Percentiles rank a stretch among this genome's conserved stretches.
Evolutionary conservation across 495 filamentous ascomycete genomes (phyloP).

Genomic region (Trichoderma asperelloides): DNA sequence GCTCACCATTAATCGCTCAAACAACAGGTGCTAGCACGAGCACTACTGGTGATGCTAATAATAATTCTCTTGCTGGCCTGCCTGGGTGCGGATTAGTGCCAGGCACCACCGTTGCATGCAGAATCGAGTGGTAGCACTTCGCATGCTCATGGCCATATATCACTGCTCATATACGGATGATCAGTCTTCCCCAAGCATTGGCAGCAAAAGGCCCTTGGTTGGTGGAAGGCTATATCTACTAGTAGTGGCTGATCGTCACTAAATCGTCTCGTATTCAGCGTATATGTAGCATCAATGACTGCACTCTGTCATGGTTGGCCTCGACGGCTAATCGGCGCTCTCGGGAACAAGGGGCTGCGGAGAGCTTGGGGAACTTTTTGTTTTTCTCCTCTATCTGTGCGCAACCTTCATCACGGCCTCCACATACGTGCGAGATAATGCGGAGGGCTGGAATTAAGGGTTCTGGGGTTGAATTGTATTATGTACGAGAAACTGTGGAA

Average conservation of each 20-base stretch:
- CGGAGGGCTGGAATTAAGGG: slow-evolving; percentile 1
- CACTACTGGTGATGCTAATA: too few relatives aligned
- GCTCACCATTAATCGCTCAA: not conserved
- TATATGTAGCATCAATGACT: not conserved
- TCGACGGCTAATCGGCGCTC: slow-evolving; percentile 2
- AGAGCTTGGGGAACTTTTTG: slow-evolving; percentile 7
- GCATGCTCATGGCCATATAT: not conserved
- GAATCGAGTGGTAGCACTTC: not conserved
- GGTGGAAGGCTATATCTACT: not conserved
- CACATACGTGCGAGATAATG: not conserved
- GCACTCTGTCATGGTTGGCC: not conserved
- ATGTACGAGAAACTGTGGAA: not conserved
- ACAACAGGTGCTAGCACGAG: not conserved
- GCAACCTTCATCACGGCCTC: slow-evolving; percentile 1
- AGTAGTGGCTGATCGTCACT: not conserved
- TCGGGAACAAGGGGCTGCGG: not conserved
- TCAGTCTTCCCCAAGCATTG: not conserved
- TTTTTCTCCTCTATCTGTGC: not conserved
- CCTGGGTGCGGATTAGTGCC: too few relatives aligned
- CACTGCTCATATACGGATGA: too few relatives aligned
- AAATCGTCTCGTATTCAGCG: not conserved
- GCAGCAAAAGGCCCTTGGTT: not conserved
- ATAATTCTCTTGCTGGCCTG: too few relatives aligned
- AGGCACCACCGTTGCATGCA: not conserved
- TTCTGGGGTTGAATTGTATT: slow-evolving; percentile 1